These are phyloP conservation scores for Auricularia heimuer DNA, from an alignment of 768 basidiomycete species.

Conservation along the genomic window DNA sequence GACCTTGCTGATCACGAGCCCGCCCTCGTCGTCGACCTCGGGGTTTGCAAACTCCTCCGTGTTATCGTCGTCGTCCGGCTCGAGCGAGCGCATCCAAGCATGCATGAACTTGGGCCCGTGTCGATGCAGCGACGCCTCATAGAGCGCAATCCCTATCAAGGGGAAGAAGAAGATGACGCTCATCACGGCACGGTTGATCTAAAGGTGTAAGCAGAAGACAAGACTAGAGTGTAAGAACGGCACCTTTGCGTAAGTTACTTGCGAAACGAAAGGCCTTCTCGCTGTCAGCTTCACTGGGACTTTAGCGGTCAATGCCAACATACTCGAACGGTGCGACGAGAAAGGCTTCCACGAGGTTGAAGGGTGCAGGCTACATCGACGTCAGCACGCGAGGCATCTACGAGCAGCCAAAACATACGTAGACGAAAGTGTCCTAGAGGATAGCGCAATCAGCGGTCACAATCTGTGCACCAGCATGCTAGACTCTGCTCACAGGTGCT, in stretches of 20 bases:
- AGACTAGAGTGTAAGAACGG: too few relatives aligned
- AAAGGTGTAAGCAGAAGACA: background rate
- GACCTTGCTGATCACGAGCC: conserved; percentile 58
- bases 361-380: conserved; percentile 75
- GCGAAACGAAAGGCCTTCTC: conserved; percentile 34
- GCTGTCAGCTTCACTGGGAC: conserved; percentile 4
- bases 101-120: conserved; percentile 44
- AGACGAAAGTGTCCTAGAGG: background rate
- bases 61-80: conserved; percentile 49
- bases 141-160: conserved; percentile 60
- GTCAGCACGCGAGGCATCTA: background rate
- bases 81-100: conserved; percentile 49
- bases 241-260: conserved; percentile 51
- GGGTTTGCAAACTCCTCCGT: conserved; percentile 49
- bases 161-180: conserved; percentile 71
- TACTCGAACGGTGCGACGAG: conserved; percentile 83
- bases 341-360: conserved; percentile 77
- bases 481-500: conserved; percentile 40
- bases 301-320: conserved; percentile 17
- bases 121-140: conserved; percentile 50
- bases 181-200: conserved; percentile 80
- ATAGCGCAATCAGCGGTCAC: background rate
- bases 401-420: background rate
- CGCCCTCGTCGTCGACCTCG: conserved; percentile 43
- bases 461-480: background rate